Base-by-base conservation (phyloP, 176 grass and related monocot species). In the Oryza officinalis region DNA sequence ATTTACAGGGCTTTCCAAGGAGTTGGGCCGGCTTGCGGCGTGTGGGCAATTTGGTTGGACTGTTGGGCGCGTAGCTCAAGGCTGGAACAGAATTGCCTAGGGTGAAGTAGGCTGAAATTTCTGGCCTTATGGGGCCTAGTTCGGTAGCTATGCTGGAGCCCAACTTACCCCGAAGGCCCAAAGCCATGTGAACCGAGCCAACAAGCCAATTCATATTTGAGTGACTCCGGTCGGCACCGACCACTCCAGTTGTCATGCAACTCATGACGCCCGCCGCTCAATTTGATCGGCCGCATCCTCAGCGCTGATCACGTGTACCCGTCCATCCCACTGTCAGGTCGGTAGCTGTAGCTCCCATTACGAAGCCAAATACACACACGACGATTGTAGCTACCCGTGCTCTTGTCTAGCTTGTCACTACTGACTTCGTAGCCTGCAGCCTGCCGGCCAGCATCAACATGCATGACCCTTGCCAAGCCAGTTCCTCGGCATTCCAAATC, bases 301-400 rank as follows among this genome's bases (percentile, higher is more conserved):
- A 27, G 33, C 27, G 59, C 33, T 20, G 8, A 43, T 79, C 77
- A 79, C 63, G 63, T 80, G 77, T 65, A 45, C 40, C 15, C 15
- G 60, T 27, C 15, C 38, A 20, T 65, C 65, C 20, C 47, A n/a
- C 3, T 60, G 67, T 71, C 67, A 61, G 32, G 35, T 61, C 50
- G 80, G 80, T 61, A 71, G 67, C 40, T 45, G 52, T 38, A 49
- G 44, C n/a, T 71, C 31, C 22, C 22, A 20, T 33, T 12, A 13
- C 64, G 20, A 68, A 31, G 33, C 52, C 18, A 57, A 57, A 57
- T 6, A 57, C 20, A 57, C 45, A 59, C 10, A 15, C 20, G 5
- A 13, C 27, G 75, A 40, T 31, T 54, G 20, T 18, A 60, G 79
- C 66, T 7, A 59, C 14, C 65, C 10, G 40, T 52, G 45, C 14